A percentile compares a stretch with the other conserved stretches of the same genome.
Conservation (phyloP, 345 rosid species). For the Aquilaria yunnanensis region DNA sequence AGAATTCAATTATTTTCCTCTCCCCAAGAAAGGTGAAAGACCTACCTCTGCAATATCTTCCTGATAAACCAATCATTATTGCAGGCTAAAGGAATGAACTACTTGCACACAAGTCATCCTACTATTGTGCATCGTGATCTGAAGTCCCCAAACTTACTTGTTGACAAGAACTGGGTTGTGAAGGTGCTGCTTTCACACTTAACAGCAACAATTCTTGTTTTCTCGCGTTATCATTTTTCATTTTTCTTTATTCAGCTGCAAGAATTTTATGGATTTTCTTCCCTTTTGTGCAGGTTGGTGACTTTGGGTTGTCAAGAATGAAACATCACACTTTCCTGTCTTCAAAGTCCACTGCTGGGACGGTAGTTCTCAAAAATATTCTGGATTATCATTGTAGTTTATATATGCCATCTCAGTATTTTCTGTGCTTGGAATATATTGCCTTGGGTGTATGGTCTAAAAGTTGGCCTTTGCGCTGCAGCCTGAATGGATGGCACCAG, state of each 20-base stretch:
- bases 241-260: not conserved
- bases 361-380: constrained; percentile 37
- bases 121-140: constrained; percentile 95
- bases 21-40: not conserved
- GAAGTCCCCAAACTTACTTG: constrained; percentile 95
- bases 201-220: not conserved
- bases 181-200: constrained; percentile 41
- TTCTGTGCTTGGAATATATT: too few relatives aligned
- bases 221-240: not conserved
- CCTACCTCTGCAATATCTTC: not conserved
- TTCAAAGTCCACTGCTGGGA: constrained; percentile 96
- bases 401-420: too few relatives aligned
- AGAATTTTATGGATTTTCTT: not conserved
- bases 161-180: constrained; percentile 93
- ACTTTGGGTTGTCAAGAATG: constrained; percentile 92
- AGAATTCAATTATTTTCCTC: constrained; percentile 1
- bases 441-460: not conserved
- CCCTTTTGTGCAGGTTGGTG: constrained; percentile 55
- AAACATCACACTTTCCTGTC: constrained; percentile 90
- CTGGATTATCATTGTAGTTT: not conserved
- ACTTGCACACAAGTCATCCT: constrained; percentile 92
- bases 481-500: constrained; percentile 99
- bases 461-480: constrained; percentile 29
- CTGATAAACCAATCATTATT: constrained; percentile 12
- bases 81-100: constrained; percentile 98